Percentiles rank a stretch among this genome's conserved stretches.
These are phyloP conservation scores for Dryas alaskensis DNA, from an alignment of 306 rosid species.

Conservation along the genomic window DNA sequence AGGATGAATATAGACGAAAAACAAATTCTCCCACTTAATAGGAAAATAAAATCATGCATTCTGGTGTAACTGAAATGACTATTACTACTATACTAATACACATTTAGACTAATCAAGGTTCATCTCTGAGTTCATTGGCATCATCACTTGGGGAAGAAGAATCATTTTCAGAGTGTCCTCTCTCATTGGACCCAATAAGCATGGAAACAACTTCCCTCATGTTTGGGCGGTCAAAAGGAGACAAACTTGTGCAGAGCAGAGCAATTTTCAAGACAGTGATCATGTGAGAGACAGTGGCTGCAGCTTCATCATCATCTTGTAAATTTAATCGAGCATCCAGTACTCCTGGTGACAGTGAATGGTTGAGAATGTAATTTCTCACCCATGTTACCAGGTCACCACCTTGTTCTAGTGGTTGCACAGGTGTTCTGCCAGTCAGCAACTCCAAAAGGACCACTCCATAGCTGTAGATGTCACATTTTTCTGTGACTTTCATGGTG, in stretches of 20 bases:
- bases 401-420: slow-evolving; percentile 71
- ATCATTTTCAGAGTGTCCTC: slow-evolving; percentile 35
- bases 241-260: slow-evolving; percentile 58
- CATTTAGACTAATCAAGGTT: not conserved
- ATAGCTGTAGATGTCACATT: slow-evolving; percentile 78
- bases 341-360: slow-evolving; percentile 40
- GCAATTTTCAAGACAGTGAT: slow-evolving; percentile 68
- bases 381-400: slow-evolving; percentile 81
- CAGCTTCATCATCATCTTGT: slow-evolving; percentile 35
- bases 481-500: slow-evolving; percentile 85
- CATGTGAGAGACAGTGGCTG: slow-evolving; percentile 54
- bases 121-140: slow-evolving; percentile 1
- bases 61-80: no score
- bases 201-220: slow-evolving; percentile 66
- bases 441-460: slow-evolving; percentile 85
- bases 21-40: no score
- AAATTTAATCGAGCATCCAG: slow-evolving; percentile 57
- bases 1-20: not conserved
- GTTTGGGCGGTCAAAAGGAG: slow-evolving; percentile 59
- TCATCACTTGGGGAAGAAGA: slow-evolving; percentile 25
- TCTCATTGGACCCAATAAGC: slow-evolving; percentile 62
- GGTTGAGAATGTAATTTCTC: slow-evolving; percentile 41
- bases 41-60: no score
- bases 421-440: slow-evolving; percentile 73
- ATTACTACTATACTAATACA: not conserved